Evolutionary conservation across 768 basidiomycete species (phyloP), one percentile per base, ranked within the genome.

Genomic region (Stropharia rugosoannulata): DNA sequence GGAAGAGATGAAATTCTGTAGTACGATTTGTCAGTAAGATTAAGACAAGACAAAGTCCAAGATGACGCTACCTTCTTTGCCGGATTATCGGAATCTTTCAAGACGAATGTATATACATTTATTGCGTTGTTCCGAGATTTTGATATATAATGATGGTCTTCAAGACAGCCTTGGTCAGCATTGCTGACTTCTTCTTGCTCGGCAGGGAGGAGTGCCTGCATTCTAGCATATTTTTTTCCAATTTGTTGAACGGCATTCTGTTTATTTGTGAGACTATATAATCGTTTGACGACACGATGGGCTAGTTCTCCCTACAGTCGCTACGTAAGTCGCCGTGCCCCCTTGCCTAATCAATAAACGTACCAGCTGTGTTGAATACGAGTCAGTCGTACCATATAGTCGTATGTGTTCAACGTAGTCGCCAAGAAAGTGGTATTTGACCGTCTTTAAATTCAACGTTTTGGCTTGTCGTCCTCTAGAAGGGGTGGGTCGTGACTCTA

Each of bases 261-360:
- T 56, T 79, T 79, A 59, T 75, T 78, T 0, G 73, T 76, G 0
- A 62, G 38, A 13, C 53, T 52, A 42, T 78, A 81, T 27, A 75
- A 62, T 0, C 58, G 58, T 61, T 82, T 81, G 9, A 75, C 63
- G 0, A 63, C 57, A 0, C 66, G 59, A 52, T 81, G 80, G n/a
- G 75, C 70, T 0, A 74, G 66, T 54, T 82, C 77, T 0, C 76
- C 75, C 77, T 80, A 51, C 7, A 11, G 25, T 27, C 29, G 41
- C 40, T 11, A 29, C 39, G 11, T 36, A 16, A 32, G 18, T 3
- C 27, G 2, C 19, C 5, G 9, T 16, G 9, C 19, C 3, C 19
- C 35, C 5, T 12, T 38, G 35, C 5, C 37, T 18, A 49, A 25
- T 47, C 39, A 7, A 7, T 59, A 68, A 25, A 53, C 19, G 51